These are phyloP conservation scores for Pascua sp. DNA, from an alignment of 1,284 basidiomycete species.

Conservation along the genomic window DNA sequence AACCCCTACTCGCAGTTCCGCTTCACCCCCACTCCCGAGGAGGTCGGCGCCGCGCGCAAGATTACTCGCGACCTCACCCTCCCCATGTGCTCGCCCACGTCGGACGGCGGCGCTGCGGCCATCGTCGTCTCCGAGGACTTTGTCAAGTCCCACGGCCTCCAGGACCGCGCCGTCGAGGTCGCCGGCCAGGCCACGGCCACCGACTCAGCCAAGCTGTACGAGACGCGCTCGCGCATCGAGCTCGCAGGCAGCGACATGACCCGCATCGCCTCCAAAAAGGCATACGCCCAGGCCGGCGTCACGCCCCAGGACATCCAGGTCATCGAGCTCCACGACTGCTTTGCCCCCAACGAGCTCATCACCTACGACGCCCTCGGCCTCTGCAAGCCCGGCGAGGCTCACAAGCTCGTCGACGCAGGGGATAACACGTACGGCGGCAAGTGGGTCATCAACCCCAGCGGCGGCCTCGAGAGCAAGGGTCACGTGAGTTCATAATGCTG, in stretches of 20 bases:
- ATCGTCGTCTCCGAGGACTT: slow-evolving; percentile 18
- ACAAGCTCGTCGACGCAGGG: slow-evolving; percentile 16
- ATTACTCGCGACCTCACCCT: slow-evolving; percentile 22
- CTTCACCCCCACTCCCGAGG: slow-evolving; percentile 13
- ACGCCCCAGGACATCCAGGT: slow-evolving; percentile 18
- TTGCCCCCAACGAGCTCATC: slow-evolving; percentile 23
- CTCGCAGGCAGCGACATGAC: slow-evolving; percentile 20
- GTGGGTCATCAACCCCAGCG: slow-evolving; percentile 20
- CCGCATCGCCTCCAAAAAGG: slow-evolving; percentile 11
- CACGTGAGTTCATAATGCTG: slow-evolving; percentile 3
- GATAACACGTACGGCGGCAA: slow-evolving; percentile 25
- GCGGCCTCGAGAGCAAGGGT: slow-evolving; percentile 22
- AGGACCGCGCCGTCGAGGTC: slow-evolving; percentile 22
- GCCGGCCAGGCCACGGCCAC: slow-evolving; percentile 14
- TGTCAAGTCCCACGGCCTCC: slow-evolving; percentile 12
- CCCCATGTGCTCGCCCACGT: slow-evolving; percentile 22
- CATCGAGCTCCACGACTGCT: slow-evolving; percentile 24
- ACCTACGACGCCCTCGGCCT: slow-evolving; percentile 20
- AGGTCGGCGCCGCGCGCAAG: slow-evolving; percentile 15
- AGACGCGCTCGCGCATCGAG: slow-evolving; percentile 17
- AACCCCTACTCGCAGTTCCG: slow-evolving; percentile 25
- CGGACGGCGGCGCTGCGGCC: slow-evolving; percentile 17
- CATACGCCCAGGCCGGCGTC: slow-evolving; percentile 16
- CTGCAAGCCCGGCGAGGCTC: slow-evolving; percentile 11
- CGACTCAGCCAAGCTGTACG: slow-evolving; percentile 17